phyloP scores from a whole-genome alignment of 257 asterid genomes.

The Eustoma russellianum region DNA sequence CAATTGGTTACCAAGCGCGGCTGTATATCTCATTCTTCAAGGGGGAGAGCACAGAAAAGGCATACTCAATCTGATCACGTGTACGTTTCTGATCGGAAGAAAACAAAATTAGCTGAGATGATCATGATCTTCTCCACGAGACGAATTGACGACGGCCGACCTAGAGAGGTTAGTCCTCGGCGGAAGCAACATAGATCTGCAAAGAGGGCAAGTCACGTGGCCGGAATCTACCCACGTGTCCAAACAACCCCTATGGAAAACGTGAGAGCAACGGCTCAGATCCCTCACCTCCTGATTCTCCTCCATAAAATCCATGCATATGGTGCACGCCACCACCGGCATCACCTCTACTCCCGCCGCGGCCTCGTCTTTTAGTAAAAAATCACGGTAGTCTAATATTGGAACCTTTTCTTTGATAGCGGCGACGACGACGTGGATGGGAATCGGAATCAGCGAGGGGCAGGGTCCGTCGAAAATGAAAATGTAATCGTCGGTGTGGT shows the following conservation, averaged over 20 bases:
- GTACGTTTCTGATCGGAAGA: too few species aligned
- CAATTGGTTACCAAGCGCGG: too few species aligned
- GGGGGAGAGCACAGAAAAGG: too few species aligned
- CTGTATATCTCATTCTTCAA: too few species aligned
- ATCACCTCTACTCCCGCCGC: slow-evolving; percentile 3
- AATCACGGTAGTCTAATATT: slow-evolving; percentile 18
- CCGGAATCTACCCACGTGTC: slow-evolving; percentile 65
- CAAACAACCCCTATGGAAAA: slow-evolving; percentile 53
- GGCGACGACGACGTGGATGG: slow-evolving; percentile 38
- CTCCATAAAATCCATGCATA: slow-evolving; percentile 41
- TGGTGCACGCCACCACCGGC: slow-evolving; percentile 19
- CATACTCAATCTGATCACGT: too few species aligned
- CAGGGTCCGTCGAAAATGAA: slow-evolving; percentile 45
- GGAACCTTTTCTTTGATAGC: slow-evolving; percentile 45
- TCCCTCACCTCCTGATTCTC: slow-evolving; percentile 36
- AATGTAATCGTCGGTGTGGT: slow-evolving; percentile 22
- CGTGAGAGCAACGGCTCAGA: slow-evolving; percentile 42
- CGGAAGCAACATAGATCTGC: slow-evolving; percentile 60
- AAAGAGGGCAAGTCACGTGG: slow-evolving; percentile 54
- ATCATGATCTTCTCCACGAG: too few species aligned
- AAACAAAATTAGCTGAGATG: too few species aligned
- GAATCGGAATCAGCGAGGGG: slow-evolving; percentile 57
- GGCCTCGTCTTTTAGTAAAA: background rate
- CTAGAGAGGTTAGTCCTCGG: slow-evolving; percentile 21
- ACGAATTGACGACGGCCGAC: too few species aligned